phyloP scores from a whole-genome alignment of 2,329 filamentous ascomycete genomes.

The Microdochium nivale region DNA sequence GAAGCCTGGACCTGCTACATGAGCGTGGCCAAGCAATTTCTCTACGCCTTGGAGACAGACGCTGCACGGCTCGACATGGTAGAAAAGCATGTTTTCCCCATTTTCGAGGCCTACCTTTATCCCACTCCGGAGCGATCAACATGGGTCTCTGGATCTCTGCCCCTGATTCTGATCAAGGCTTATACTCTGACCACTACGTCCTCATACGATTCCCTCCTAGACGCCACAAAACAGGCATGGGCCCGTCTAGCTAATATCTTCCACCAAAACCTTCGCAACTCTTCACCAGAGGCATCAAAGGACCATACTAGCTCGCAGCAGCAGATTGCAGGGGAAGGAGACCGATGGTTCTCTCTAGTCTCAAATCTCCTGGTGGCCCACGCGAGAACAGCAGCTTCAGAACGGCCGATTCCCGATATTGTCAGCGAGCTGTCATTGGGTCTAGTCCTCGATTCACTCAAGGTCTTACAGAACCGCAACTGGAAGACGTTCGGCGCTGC shows the following conservation, averaged over 20 bases:
- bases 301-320: slow-evolving; percentile 68
- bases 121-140: slow-evolving; percentile 29
- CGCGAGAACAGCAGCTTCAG: slow-evolving; percentile 13
- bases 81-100: slow-evolving; percentile 40
- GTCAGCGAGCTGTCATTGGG: slow-evolving; percentile 19
- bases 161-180: slow-evolving; percentile 34
- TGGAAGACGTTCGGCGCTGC: slow-evolving; percentile 51
- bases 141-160: slow-evolving; percentile 24
- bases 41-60: slow-evolving; percentile 32
- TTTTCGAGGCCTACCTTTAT: slow-evolving; percentile 46
- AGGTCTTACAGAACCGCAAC: slow-evolving; percentile 39
- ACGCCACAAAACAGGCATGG: slow-evolving; percentile 53
- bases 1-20: slow-evolving; percentile 72
- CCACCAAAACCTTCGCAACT: slow-evolving; percentile 60
- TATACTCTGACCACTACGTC: slow-evolving; percentile 35
- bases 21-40: slow-evolving; percentile 47
- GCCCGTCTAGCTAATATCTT: slow-evolving; percentile 49
- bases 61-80: slow-evolving; percentile 36
- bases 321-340: slow-evolving; percentile 54
- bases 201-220: slow-evolving; percentile 30
- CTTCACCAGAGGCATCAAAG: slow-evolving; percentile 73
- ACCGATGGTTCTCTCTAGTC: slow-evolving; percentile 57
- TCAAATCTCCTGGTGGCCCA: slow-evolving; percentile 32
- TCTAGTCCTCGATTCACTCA: slow-evolving; percentile 24
- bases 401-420: slow-evolving; percentile 18